Base-by-base conservation (phyloP, 2,329 filamentous ascomycete species). In the Cordyceps pruinosa region DNA sequence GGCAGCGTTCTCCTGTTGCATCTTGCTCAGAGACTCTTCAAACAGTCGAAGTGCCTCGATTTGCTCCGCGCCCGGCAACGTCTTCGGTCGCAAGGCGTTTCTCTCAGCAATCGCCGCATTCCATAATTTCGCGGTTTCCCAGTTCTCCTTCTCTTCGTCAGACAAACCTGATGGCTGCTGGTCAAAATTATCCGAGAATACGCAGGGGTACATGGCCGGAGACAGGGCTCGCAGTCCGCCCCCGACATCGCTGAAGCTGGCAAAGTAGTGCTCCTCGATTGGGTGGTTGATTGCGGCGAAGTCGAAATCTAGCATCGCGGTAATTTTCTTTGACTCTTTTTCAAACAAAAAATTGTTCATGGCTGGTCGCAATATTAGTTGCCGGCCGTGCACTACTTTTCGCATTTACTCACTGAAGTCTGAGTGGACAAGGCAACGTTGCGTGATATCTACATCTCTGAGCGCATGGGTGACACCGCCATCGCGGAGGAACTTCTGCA, bases 251-350 rank as follows among this genome's bases (percentile, higher is more conserved):
- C 25, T 37, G 17, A 58, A 51, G n/a, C 56, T 52, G 1, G 57
- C 56, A 30, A 68, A 58, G 23, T 49, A 50, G 53, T 65, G 67
- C 45, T 68, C 66, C 2, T 69, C 59, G 17, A 48, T 51, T 0
- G 65, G 67, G 23, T 69, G 63, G 0, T 59, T 59, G 17, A 68
- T 25, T 5, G 46, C 50, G 0, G 67, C 57, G 26, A 54, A 69
- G 50, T 69, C 68, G 28, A 68, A 69, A 46, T 69, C 66, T 9
- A 69, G 58, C 4, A 69, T n/a, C 1, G 60, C 63, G 0, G 65
- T 68, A 35, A 68, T 57, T 13, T 51, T 58, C 6, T 60, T 61
- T 5, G 60, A 61, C 4, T 25, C 53, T 1, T 51, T 41, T 25
- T 68, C 63, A 44, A 50, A 66, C 5, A 68, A 63, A 10, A 68